Evolutionary conservation across 2,329 filamentous ascomycete genomes (phyloP).

Genomic region (Alternaria triticimaculans): DNA sequence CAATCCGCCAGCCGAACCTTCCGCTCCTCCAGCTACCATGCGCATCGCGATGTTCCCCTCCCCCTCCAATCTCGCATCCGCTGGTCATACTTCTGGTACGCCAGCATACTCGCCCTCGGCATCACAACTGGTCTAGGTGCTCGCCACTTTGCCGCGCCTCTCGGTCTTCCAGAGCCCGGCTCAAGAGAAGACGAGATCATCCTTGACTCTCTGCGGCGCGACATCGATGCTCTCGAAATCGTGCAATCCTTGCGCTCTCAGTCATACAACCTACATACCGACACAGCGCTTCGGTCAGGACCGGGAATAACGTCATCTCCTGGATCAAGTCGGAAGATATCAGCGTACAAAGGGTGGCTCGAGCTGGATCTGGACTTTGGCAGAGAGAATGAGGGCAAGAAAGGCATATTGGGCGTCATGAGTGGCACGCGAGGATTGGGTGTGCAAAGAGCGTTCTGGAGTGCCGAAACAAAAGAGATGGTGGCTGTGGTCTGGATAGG

Average conservation of each 20-base stretch:
- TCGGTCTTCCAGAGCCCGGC: slow-evolving; percentile 34
- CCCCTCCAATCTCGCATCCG: slow-evolving; percentile 33
- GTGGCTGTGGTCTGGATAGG: slow-evolving; percentile 74
- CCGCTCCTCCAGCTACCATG: slow-evolving; percentile 3
- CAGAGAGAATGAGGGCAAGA: slow-evolving; percentile 20
- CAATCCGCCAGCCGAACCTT: slow-evolving; percentile 1
- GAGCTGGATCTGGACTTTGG: slow-evolving; percentile 39
- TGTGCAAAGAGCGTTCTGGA: slow-evolving; percentile 69
- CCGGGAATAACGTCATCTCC: slow-evolving; percentile 9
- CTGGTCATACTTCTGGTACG: slow-evolving; percentile 43
- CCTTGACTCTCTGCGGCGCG: slow-evolving; percentile 31
- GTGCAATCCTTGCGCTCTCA: slow-evolving; percentile 42
- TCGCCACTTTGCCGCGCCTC: slow-evolving; percentile 34
- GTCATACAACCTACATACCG: slow-evolving; percentile 31
- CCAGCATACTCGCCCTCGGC: slow-evolving; percentile 33
- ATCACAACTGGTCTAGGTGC: slow-evolving; percentile 32
- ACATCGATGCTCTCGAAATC: slow-evolving; percentile 42
- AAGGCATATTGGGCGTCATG: slow-evolving; percentile 39
- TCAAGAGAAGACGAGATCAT: slow-evolving; percentile 37
- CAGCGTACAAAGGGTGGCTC: slow-evolving; percentile 34
- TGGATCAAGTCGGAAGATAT: slow-evolving; percentile 12
- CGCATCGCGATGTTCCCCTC: slow-evolving; percentile 19
- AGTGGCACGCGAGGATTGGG: slow-evolving; percentile 52
- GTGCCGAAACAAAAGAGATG: slow-evolving; percentile 63
- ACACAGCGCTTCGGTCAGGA: slow-evolving; percentile 27